phyloP scores from a whole-genome alignment of 768 basidiomycete genomes.

The Boletus rufocinnamomeus region DNA sequence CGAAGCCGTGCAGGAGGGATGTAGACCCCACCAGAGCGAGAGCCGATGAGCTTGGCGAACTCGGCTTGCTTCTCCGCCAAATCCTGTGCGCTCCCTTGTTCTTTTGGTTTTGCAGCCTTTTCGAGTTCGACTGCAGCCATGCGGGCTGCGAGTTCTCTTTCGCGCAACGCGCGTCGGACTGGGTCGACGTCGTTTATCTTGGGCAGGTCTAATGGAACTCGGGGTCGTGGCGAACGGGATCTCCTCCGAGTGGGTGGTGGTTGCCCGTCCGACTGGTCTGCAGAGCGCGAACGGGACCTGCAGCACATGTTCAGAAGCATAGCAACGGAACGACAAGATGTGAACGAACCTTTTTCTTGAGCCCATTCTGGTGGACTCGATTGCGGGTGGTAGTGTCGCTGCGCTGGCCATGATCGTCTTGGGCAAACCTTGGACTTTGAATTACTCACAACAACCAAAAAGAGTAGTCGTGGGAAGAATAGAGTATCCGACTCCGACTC shows the following conservation, averaged over 20 bases:
- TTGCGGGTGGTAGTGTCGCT: constrained; percentile 7
- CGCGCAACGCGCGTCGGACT: constrained; percentile 70
- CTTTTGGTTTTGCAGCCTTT: constrained; percentile 53
- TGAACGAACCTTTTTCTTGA: constrained; percentile 45
- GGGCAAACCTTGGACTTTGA: background rate
- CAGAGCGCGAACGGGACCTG: constrained; percentile 54
- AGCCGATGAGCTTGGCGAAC: constrained; percentile 81
- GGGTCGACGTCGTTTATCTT: constrained; percentile 76
- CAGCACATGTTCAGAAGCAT: constrained; percentile 7
- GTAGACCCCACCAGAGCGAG: constrained; percentile 92
- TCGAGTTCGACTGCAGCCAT: constrained; percentile 70
- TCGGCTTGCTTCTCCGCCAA: constrained; percentile 76
- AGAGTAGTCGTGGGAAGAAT: constrained; percentile 16
- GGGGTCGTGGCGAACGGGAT: constrained; percentile 40
- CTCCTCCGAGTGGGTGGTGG: constrained; percentile 47
- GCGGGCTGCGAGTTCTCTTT: constrained; percentile 74
- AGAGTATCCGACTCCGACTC: no score
- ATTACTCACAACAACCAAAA: background rate
- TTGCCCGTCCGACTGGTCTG: constrained; percentile 33
- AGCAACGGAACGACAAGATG: background rate
- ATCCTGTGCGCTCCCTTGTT: constrained; percentile 46
- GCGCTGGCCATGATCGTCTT: constrained; percentile 42
- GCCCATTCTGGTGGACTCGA: constrained; percentile 38
- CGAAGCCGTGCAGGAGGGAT: constrained; percentile 93
- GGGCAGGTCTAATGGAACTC: constrained; percentile 41